Conservation (phyloP, 768 basidiomycete species). For the Mycena amicta region DNA sequence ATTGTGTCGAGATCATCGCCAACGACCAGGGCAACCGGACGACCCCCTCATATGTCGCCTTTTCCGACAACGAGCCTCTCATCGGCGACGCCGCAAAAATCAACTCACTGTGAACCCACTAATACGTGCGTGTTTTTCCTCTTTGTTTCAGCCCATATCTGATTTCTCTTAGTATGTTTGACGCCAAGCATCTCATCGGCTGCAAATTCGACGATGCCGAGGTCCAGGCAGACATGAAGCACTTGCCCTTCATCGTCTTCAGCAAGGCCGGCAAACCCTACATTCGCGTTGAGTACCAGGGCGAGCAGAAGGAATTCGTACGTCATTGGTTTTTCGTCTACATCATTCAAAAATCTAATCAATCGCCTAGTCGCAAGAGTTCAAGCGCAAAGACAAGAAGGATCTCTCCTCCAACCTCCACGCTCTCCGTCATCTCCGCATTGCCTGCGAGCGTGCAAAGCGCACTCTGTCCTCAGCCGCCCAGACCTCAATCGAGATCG, state of each 20-base stretch:
- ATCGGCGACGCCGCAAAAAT: conserved; percentile 99
- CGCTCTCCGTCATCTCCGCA: conserved; percentile 95
- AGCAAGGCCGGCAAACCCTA: too few relatives aligned
- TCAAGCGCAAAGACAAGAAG: conserved; percentile 97
- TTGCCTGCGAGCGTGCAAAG: conserved; percentile 98
- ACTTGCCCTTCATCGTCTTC: too few relatives aligned
- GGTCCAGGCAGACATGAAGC: too few relatives aligned
- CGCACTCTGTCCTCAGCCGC: conserved; percentile 96
- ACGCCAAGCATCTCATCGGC: conserved; percentile 22
- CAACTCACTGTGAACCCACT: conserved; percentile 97
- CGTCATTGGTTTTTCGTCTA: conserved; percentile 33
- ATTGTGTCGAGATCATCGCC: too few relatives aligned
- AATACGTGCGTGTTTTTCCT: conserved; percentile 19
- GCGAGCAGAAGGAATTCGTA: conserved; percentile 92
- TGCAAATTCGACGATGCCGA: conserved; percentile 73
- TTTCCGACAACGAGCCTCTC: too few relatives aligned
- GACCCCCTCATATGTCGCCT: too few relatives aligned
- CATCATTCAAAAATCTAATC: conserved; percentile 30
- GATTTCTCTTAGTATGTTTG: too few relatives aligned
- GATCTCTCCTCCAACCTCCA: conserved; percentile 92
- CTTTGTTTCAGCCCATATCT: conserved; percentile 14
- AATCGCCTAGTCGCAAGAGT: conserved; percentile 77
- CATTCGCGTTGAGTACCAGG: too few relatives aligned
- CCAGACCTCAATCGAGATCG: conserved; percentile 90
- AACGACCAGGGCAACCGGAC: too few relatives aligned